Evolutionary conservation across 177 flowering plant genomes (phyloP).

Genomic region (Vitis hybrid): DNA sequence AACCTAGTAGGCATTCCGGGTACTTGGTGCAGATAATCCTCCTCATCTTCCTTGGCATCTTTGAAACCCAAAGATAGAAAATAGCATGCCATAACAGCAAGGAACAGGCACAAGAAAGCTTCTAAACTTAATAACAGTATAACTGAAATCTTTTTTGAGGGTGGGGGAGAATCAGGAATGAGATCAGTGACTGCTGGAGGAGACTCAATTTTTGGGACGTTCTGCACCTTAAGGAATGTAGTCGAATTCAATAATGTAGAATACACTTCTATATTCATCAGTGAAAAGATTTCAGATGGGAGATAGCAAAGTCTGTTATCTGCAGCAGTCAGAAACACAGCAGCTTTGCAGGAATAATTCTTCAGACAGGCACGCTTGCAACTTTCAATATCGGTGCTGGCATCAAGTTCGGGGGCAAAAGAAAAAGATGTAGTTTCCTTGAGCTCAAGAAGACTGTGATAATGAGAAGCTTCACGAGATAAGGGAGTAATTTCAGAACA

Average conservation of each 20-base stretch:
- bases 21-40: neutral
- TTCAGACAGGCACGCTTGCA: slow-evolving; percentile 11
- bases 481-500: slow-evolving; percentile 4
- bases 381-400: neutral
- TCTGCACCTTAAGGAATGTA: slow-evolving; percentile 15
- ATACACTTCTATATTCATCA: neutral
- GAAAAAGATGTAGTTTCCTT: neutral
- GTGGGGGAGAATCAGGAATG: too few relatives aligned
- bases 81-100: too few relatives aligned
- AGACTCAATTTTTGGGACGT: neutral
- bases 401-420: neutral
- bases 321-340: neutral
- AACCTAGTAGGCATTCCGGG: slow-evolving; percentile 6
- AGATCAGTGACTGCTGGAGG: too few relatives aligned
- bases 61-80: too few relatives aligned
- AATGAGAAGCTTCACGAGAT: neutral
- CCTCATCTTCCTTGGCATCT: too few relatives aligned
- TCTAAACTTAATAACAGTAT: too few relatives aligned
- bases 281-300: neutral
- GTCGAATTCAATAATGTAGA: too few relatives aligned
- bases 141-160: too few relatives aligned
- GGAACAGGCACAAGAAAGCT: too few relatives aligned
- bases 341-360: slow-evolving; percentile 15
- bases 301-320: slow-evolving; percentile 1
- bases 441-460: neutral